Evolutionary conservation across 176 grass and related monocot genomes (phyloP).

Genomic region (Melocanna baccifera): DNA sequence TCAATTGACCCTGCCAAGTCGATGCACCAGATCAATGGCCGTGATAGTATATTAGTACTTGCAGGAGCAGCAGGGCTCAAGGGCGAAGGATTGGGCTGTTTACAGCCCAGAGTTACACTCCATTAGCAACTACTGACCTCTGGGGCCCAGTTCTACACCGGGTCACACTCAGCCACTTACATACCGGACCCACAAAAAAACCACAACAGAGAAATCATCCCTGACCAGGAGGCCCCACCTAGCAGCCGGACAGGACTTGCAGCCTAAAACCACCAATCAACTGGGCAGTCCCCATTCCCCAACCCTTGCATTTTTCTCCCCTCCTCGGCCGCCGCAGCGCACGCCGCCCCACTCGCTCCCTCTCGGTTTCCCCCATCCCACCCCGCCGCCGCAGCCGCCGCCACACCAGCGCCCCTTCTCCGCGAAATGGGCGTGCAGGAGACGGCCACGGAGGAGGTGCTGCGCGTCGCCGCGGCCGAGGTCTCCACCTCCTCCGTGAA

Average conservation of each 20-base stretch:
- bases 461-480: slow-evolving; percentile 64
- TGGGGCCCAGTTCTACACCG: not conserved
- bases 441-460: slow-evolving; percentile 47
- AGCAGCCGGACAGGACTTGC: not conserved
- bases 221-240: not conserved
- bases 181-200: not conserved
- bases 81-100: too few species aligned
- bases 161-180: not conserved
- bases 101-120: too few species aligned
- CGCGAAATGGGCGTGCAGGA: slow-evolving; percentile 41
- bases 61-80: too few species aligned
- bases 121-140: not conserved
- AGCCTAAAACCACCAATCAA: slow-evolving; percentile 26
- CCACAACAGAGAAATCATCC: not conserved
- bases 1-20: not conserved
- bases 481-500: slow-evolving; percentile 68
- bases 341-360: slow-evolving; percentile 9
- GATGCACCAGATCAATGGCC: not conserved
- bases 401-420: slow-evolving; percentile 5
- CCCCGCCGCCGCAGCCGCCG: slow-evolving; percentile 22
- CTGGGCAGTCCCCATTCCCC: slow-evolving; percentile 7
- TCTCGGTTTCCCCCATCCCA: not conserved
- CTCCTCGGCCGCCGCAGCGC: slow-evolving; percentile 27
- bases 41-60: too few species aligned
- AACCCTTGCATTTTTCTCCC: not conserved